Conservation (phyloP, 202 grass and related monocot genomes). For the Setaria italica region DNA sequence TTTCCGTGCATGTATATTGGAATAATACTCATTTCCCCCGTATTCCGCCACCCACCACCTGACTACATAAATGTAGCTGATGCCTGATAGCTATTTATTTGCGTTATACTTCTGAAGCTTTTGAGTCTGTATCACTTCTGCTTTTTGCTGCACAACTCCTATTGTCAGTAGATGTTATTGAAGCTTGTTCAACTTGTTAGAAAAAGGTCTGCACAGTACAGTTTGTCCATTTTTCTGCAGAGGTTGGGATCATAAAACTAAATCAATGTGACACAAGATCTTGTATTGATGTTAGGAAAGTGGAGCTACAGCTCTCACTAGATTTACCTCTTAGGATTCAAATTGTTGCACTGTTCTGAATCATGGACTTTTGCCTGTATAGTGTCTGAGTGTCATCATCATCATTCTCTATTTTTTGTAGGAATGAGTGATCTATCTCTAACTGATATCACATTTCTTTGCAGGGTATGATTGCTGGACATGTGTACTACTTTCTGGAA, state of each 20-base stretch:
- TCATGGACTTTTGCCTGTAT: conserved; percentile 15
- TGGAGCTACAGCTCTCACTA: neutral
- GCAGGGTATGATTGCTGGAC: conserved; percentile 98
- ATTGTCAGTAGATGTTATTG: neutral
- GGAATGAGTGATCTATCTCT: neutral
- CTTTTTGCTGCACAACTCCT: neutral
- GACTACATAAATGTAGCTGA: neutral
- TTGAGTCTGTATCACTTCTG: neutral
- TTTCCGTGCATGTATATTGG: neutral
- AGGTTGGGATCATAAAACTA: neutral
- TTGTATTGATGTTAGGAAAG: conserved; percentile 21
- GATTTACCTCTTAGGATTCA: conserved; percentile 3
- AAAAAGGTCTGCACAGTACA: neutral
- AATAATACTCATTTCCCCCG: neutral
- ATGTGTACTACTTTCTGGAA: conserved; percentile 95
- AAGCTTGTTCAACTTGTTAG: neutral
- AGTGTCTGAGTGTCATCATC: neutral
- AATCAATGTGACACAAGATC: neutral
- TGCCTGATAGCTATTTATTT: no score
- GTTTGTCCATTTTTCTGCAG: neutral
- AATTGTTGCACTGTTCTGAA: neutral
- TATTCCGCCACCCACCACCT: neutral
- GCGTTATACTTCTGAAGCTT: neutral
- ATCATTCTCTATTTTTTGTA: conserved; percentile 1
- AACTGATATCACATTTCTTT: conserved; percentile 20